phyloP scores from a whole-genome alignment of 345 rosid species.

The Rhodamnia rubescens region DNA sequence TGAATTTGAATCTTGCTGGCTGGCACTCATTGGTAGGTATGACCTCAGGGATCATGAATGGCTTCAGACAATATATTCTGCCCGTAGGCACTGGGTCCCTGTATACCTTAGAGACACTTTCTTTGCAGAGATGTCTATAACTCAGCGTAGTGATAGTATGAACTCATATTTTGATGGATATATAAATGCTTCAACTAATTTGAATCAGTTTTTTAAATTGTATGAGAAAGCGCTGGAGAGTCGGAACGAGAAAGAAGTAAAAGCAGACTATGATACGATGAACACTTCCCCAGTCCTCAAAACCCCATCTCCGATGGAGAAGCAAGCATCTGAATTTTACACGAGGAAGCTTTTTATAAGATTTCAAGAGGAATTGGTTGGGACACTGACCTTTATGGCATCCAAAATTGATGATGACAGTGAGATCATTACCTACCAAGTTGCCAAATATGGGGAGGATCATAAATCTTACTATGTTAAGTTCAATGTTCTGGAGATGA shows the following conservation, averaged over 20 bases:
- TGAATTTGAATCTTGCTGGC: slow-evolving; percentile 47
- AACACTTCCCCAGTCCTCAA: slow-evolving; percentile 25
- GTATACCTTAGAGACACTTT: slow-evolving; percentile 36
- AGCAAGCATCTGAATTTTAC: slow-evolving; percentile 40
- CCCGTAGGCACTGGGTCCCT: slow-evolving; percentile 46
- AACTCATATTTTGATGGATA: slow-evolving; percentile 46
- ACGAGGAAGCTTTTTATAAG: slow-evolving; percentile 32
- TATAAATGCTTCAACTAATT: slow-evolving; percentile 34
- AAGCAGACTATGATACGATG: slow-evolving; percentile 46
- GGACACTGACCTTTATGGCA: slow-evolving; percentile 34
- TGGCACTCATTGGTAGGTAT: slow-evolving; percentile 30
- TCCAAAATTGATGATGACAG: slow-evolving; percentile 34
- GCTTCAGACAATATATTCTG: slow-evolving; percentile 36
- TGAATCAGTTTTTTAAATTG: slow-evolving; percentile 27
- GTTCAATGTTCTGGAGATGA: slow-evolving; percentile 37
- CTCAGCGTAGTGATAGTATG: slow-evolving; percentile 34
- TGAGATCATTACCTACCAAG: slow-evolving; percentile 25
- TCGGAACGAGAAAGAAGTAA: slow-evolving; percentile 37
- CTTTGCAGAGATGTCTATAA: slow-evolving; percentile 44
- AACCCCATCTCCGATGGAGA: slow-evolving; percentile 57
- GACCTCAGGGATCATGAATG: slow-evolving; percentile 38
- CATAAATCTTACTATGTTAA: slow-evolving; percentile 32
- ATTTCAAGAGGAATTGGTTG: slow-evolving; percentile 52
- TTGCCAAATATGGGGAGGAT: slow-evolving; percentile 41
- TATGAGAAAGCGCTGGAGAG: slow-evolving; percentile 41